Conservation (phyloP, 1,284 basidiomycete species). For the Coniferiporia weirii region DNA sequence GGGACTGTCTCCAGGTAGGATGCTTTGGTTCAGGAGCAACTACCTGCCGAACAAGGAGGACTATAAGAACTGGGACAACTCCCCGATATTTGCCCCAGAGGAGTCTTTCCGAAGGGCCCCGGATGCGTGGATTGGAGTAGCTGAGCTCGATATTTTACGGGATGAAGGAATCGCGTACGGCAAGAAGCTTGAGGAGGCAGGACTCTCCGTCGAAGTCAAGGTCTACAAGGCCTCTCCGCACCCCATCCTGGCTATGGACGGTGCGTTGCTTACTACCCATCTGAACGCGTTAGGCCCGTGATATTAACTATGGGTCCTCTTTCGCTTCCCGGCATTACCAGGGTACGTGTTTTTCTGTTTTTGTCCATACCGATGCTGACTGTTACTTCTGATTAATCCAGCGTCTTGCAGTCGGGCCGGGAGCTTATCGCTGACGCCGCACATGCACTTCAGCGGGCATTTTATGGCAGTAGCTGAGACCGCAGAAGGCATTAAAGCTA, state of each 20-base stretch:
- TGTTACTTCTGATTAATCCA: constrained; percentile 21
- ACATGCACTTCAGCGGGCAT: constrained; percentile 40
- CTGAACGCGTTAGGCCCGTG: constrained; percentile 2
- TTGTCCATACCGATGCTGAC: background rate
- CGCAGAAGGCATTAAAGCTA: background rate
- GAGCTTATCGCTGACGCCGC: constrained; percentile 53
- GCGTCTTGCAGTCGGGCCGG: constrained; percentile 45
- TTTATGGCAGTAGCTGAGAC: constrained; percentile 27
- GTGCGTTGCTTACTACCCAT: constrained; percentile 31
- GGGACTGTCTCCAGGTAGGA: constrained; percentile 55
- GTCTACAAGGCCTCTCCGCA: constrained; percentile 60
- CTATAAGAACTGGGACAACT: constrained; percentile 60
- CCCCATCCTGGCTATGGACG: constrained; percentile 68
- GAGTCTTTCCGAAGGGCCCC: constrained; percentile 47
- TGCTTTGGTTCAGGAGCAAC: constrained; percentile 68
- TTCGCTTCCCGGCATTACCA: background rate
- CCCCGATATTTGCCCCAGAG: constrained; percentile 61
- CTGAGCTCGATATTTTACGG: constrained; percentile 61
- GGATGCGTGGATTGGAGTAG: constrained; percentile 57
- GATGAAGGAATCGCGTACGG: constrained; percentile 66
- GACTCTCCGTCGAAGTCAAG: constrained; percentile 49
- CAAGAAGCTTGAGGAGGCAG: constrained; percentile 49
- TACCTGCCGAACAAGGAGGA: constrained; percentile 61
- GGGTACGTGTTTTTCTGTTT: constrained; percentile 2
- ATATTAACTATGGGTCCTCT: background rate